A percentile compares a stretch with the other conserved stretches of the same genome.
Evolutionary conservation across 345 rosid species (phyloP).

Genomic region (Gossypium thurberi): DNA sequence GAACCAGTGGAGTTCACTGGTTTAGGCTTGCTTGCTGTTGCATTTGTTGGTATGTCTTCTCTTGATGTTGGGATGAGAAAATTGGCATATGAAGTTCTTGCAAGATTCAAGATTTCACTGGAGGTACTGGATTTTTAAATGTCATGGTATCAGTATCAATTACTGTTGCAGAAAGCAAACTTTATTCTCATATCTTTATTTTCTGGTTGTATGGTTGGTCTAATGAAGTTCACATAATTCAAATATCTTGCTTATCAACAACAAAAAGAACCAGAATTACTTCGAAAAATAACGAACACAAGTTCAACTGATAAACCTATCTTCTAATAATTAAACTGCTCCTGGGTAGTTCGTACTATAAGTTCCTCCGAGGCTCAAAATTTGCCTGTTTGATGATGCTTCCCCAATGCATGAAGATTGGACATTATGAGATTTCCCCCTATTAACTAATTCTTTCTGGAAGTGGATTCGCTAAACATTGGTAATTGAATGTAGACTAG

Average conservation of each 20-base stretch:
- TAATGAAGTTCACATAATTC: too few species aligned
- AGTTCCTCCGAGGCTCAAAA: not conserved
- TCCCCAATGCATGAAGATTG: not conserved
- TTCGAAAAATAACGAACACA: not conserved
- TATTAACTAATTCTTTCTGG: not conserved
- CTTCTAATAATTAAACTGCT: not conserved
- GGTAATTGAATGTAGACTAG: not conserved
- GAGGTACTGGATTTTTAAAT: conserved; percentile 48
- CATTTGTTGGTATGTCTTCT: conserved; percentile 78
- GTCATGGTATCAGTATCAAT: not conserved
- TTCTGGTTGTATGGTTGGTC: too few species aligned
- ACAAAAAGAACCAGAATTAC: not conserved
- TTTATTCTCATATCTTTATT: too few species aligned
- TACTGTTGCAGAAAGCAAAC: not conserved
- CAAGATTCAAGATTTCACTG: conserved; percentile 48
- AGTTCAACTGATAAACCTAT: not conserved
- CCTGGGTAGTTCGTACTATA: not conserved
- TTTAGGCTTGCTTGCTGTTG: conserved; percentile 85
- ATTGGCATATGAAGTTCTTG: conserved; percentile 69
- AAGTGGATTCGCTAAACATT: not conserved
- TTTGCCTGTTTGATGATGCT: not conserved
- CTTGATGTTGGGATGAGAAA: conserved; percentile 75
- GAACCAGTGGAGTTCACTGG: conserved; percentile 80
- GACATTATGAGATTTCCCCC: not conserved
- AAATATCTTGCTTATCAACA: too few species aligned